These are phyloP conservation scores for Fusarium redolens DNA, from an alignment of 2,329 filamentous ascomycete genomes.

Conservation along the genomic window DNA sequence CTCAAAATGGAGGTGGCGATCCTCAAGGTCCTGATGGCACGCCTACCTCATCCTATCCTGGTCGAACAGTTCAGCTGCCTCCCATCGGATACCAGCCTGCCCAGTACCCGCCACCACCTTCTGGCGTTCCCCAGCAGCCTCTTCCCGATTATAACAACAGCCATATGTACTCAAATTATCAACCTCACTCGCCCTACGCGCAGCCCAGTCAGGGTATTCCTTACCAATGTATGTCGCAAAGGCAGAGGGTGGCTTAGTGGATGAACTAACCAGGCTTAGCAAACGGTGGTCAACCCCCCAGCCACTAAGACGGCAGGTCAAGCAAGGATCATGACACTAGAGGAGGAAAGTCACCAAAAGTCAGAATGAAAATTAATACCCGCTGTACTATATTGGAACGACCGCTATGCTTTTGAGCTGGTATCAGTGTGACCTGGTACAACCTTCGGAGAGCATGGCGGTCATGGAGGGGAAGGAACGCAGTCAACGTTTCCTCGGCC, in stretches of 20 bases:
- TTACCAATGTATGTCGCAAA: constrained; percentile 62
- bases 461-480: constrained; percentile 13
- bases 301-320: constrained; percentile 44
- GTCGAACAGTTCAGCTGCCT: constrained; percentile 73
- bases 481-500: background rate
- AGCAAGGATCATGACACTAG: constrained; percentile 37
- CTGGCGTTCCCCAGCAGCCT: constrained; percentile 62
- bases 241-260: constrained; percentile 19
- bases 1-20: constrained; percentile 62
- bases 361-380: constrained; percentile 44
- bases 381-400: constrained; percentile 45
- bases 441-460: background rate
- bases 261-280: constrained; percentile 43
- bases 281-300: constrained; percentile 50
- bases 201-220: constrained; percentile 69
- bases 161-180: constrained; percentile 69
- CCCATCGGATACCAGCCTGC: constrained; percentile 78
- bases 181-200: constrained; percentile 69
- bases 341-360: constrained; percentile 46
- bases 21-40: constrained; percentile 57
- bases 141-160: constrained; percentile 65
- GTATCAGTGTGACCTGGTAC: background rate
- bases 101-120: constrained; percentile 74
- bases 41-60: constrained; percentile 65
- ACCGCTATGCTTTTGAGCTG: constrained; percentile 11